Evolutionary conservation across 768 basidiomycete species (phyloP).

Genomic region (Auriculariales sp.): DNA sequence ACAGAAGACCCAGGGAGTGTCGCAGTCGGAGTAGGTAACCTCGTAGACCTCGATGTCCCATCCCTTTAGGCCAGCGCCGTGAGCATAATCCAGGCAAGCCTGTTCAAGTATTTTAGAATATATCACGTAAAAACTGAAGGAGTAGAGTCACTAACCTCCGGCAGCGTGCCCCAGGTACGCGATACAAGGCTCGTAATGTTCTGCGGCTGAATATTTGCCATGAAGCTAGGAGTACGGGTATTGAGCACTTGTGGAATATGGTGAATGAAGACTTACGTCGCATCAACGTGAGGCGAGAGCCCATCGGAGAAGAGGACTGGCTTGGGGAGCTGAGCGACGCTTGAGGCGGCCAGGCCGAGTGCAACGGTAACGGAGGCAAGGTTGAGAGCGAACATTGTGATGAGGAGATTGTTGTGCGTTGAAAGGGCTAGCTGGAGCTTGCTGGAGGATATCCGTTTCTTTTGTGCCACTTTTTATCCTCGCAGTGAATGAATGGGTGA

Average conservation of each 20-base stretch:
- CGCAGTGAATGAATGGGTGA: too few species aligned
- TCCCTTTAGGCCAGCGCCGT: not conserved
- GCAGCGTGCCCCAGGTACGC: not conserved
- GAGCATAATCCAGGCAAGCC: not conserved
- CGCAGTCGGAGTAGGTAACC: not conserved
- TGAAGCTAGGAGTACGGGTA: not conserved
- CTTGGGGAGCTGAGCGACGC: not conserved
- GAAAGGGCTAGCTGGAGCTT: too few species aligned
- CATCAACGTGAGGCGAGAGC: not conserved
- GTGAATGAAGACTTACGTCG: not conserved
- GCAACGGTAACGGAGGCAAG: not conserved
- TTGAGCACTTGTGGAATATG: not conserved
- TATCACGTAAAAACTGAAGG: not conserved
- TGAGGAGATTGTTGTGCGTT: too few species aligned
- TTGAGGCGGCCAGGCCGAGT: not conserved
- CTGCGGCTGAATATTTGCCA: not conserved
- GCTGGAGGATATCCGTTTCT: too few species aligned
- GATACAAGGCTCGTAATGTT: not conserved
- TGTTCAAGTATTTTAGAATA: not conserved
- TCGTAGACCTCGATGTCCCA: not conserved
- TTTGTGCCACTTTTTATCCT: too few species aligned
- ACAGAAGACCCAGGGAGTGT: not conserved
- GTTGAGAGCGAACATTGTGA: not conserved
- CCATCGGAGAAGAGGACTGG: not conserved
- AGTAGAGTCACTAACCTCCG: not conserved